Base-by-base conservation (phyloP, 108 stramenopile genomes). In the Nannochloropsis granulata region DNA sequence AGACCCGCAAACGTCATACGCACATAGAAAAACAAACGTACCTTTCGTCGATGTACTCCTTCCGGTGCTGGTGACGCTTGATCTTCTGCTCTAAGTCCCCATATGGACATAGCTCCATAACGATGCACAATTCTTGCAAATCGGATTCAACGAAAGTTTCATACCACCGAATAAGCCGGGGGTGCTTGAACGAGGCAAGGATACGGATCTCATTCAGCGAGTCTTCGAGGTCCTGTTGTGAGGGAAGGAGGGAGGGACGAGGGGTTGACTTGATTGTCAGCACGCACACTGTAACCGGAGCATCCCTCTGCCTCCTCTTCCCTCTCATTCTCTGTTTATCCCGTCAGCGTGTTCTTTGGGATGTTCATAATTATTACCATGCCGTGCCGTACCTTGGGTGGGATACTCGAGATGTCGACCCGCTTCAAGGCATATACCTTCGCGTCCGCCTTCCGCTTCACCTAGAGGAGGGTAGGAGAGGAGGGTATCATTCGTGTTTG, bases 51-150 rank as follows among this genome's bases (percentile, higher is more conserved):
- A 43, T 24, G 44, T 90, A 86, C 9, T 88, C 44, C 14, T 85
- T 85, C 13, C 91, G 44, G 12, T 71, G 56, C n/a, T 23, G 0
- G 13, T 24, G n/a, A 14, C 79, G 78, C 45, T 89, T 82, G 23
- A 92, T 85, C 16, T 89, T 81, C 3, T 23, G 26, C 5, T 80
- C 26, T 19, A 92, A 85, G 87, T 92, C 91, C 26, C 91, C 91
- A 43, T 90, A 90, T 80, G 90, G 90, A 80, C 90, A 91, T 80
- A 89, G 91, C 45, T 89, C 86, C 91, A 92, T 91, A 78, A 87
- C 88, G 79, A 92, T 92, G 87, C 91, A 92, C 0, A 92, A n/a
- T n/a, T 71, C 56, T 71, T 71, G 21, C 7, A 21, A 21, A 0
- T 16, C 56, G 56, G 16, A 21, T 8, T 71, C 56, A n/a, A 71